A percentile compares a stretch with the other conserved stretches of the same genome.
phyloP scores from a whole-genome alignment of 768 basidiomycete genomes.

The Pleurotus tuber-regium region DNA sequence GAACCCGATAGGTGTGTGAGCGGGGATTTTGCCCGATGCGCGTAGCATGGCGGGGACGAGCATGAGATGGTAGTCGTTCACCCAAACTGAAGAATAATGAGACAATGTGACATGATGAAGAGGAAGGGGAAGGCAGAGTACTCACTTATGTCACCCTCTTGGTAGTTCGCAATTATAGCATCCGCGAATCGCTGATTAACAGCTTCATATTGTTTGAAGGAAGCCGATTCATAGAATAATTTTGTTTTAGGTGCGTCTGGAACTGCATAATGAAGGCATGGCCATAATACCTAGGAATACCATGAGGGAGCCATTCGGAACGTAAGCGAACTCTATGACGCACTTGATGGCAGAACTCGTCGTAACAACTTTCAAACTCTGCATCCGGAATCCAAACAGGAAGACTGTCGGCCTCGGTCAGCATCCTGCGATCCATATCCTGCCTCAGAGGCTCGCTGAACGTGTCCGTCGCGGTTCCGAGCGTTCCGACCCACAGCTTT shows the following conservation, averaged over 20 bases:
- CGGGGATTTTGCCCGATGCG: constrained; percentile 49
- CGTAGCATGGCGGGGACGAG: constrained; percentile 88
- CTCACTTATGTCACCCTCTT: constrained; percentile 82
- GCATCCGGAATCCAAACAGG: constrained; percentile 82
- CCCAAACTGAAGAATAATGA: constrained; percentile 50
- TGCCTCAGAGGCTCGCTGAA: constrained; percentile 54
- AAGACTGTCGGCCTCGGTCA: constrained; percentile 33
- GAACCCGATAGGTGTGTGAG: constrained; percentile 76
- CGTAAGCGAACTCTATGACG: constrained; percentile 21
- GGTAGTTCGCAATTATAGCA: constrained; percentile 73
- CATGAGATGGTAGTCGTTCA: constrained; percentile 97
- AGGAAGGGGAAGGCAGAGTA: not conserved
- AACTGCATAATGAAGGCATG: constrained; percentile 81
- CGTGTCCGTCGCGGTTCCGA: constrained; percentile 68
- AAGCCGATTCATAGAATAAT: constrained; percentile 72
- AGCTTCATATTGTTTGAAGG: constrained; percentile 82
- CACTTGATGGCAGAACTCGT: constrained; percentile 85
- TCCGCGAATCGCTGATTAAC: constrained; percentile 92
- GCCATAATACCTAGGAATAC: constrained; percentile 65
- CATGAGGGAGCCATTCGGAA: constrained; percentile 23
- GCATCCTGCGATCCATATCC: constrained; percentile 52
- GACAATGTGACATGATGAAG: not conserved
- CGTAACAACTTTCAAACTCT: constrained; percentile 78
- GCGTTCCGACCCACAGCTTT: constrained; percentile 66
- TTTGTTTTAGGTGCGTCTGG: constrained; percentile 88